Base-by-base conservation (phyloP, 352 stramenopile genomes). In the Phytophthora nicotianae region DNA sequence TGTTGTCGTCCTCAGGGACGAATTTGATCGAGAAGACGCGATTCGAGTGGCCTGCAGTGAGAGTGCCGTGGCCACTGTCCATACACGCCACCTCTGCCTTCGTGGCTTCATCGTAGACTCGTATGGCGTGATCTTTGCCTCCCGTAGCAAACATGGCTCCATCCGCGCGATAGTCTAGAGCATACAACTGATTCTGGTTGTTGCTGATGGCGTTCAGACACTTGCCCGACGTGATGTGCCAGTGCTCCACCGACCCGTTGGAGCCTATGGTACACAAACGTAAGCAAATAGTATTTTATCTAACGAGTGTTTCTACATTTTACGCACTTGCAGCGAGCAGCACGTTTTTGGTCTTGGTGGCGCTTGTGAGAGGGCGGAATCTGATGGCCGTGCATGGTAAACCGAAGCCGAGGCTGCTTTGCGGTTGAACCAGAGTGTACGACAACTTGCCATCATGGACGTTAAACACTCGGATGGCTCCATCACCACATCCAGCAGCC, bases 1-100 rank as follows among this genome's bases (percentile, higher is more conserved):
- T 75, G 76, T 95, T 90, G 55, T 94, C 81, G 37, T 93, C 84
- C 42, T 89, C 58, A 8, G 86, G 88, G 58, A 77, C 68, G 40
- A 96, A 97, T 72, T 97, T 97, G 68, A 96, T 60, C 11, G 90
- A 95, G 58, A 98, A 98, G 2, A 98, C 87, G 53, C 91, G 86
- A 59, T 98, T 97, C 29, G 89, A 97, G 74, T 98, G 91, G 0
- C 91, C 91, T 1, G 85, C 81, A 21, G 82, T 92, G 20, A 88
- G 68, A 29, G 68, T 88, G 7, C 83, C 74, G 19, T 82, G 51
- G 10, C 85, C 85, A 40, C 81, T 77, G 8, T 78, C 79, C 82
- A 93, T 93, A 47, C 77, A 85, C 8, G 61, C 58, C 40, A 96
- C 61, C 47, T 95, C 74, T 1, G 82, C 71, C 73, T 95, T 96